Evolutionary conservation across 2,329 filamentous ascomycete genomes (phyloP), one percentile per base, ranked within the genome.

Genomic region (Orbilia blumenaviensis): DNA sequence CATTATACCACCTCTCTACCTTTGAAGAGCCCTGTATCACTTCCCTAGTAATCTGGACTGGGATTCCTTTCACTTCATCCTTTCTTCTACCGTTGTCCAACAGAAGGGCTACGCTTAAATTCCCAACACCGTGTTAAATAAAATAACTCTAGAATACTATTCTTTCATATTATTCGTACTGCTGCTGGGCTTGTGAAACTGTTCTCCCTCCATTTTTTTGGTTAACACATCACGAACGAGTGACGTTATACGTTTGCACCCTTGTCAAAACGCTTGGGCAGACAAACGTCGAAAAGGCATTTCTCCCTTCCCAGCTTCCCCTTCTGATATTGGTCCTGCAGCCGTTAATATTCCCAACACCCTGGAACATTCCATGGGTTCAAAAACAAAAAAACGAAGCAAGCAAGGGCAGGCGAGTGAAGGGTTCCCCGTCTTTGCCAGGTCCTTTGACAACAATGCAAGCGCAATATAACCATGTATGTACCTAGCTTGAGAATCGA

Each of bases 271-370:
- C 46, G 29, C 41, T 9, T 54, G n/a, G 25, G 34, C 21, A 9
- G 48, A 36, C 48, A 54, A 56, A 56, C 52, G 21, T 69, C 32
- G 18, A 29, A 38, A 44, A 32, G 32, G 52, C 32, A 54, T 34
- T 34, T 54, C 48, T 18, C 14, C 23, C 38, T 46, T 29, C 58
- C 54, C 6, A 74, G 27, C 69, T 74, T 67, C 69, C 69, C 50
- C 46, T 67, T 74, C 54, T 56, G 69, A 56, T 62, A 52, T 42
- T 66, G 67, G 48, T 66, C 42, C 61, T 54, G 69, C 36, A 61
- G 48, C 34, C 41, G 56, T 67, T 66, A 66, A 68, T 75, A 75
- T 75, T 75, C 29, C 56, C 71, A 75, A 63, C 71, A 62, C 21
- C 54, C 71, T 75, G 56, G 71, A 68, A 63, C 36, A 67, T 75